Percentiles rank a stretch among this genome's conserved stretches.
These are phyloP conservation scores for Globisporangium takayamanum DNA, from an alignment of 352 stramenopile genomes.

Conservation along the genomic window DNA sequence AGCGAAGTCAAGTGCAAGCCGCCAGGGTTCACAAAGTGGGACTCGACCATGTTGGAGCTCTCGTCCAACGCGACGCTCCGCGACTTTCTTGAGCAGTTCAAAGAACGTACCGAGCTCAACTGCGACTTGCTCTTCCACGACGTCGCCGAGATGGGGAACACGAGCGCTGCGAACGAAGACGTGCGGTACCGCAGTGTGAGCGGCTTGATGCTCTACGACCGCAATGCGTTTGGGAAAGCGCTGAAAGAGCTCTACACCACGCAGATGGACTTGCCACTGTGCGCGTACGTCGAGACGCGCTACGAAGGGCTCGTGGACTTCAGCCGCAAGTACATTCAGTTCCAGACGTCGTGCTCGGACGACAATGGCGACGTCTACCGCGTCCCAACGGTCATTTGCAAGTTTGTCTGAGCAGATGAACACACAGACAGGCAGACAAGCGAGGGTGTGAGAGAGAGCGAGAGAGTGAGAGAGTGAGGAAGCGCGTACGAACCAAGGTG, in stretches of 20 bases:
- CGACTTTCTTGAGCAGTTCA: constrained; percentile 64
- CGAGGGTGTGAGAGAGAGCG: neutral
- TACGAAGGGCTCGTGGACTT: constrained; percentile 82
- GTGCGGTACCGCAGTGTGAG: constrained; percentile 58
- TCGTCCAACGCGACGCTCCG: constrained; percentile 56
- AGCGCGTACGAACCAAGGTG: neutral
- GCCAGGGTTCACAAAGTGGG: constrained; percentile 90
- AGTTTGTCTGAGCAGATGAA: constrained; percentile 43
- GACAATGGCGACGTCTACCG: constrained; percentile 78
- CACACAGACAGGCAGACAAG: neutral
- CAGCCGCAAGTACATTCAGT: constrained; percentile 75
- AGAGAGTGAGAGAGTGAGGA: neutral
- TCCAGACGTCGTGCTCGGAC: constrained; percentile 82
- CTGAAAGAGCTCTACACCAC: constrained; percentile 66
- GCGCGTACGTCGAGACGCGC: constrained; percentile 60
- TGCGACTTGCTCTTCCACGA: constrained; percentile 77
- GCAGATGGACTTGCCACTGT: constrained; percentile 50
- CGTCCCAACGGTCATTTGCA: constrained; percentile 83
- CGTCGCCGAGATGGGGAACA: constrained; percentile 66
- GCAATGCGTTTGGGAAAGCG: constrained; percentile 67
- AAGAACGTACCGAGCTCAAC: constrained; percentile 65
- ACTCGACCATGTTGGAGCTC: constrained; percentile 77
- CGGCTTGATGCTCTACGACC: constrained; percentile 83
- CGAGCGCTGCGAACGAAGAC: constrained; percentile 51
- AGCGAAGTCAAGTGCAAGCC: constrained; percentile 84